These are phyloP conservation scores for Orbilia ellipsospora DNA, from an alignment of 2,329 filamentous ascomycete species.

Conservation along the genomic window DNA sequence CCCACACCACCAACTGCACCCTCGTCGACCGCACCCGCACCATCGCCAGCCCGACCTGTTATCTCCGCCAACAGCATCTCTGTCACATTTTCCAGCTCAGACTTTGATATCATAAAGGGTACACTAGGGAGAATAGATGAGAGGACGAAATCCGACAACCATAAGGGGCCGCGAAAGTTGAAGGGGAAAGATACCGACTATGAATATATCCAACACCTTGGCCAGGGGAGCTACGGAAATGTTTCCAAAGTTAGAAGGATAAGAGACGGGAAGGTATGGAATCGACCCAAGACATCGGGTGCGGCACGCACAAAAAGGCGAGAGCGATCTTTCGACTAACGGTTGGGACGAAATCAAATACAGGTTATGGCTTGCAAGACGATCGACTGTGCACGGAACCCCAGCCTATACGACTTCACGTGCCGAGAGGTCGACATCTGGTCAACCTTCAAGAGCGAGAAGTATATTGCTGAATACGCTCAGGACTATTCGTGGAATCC, in stretches of 20 bases:
- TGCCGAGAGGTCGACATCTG: conserved; percentile 52
- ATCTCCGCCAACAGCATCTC: conserved; percentile 53
- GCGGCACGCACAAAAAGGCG: background rate
- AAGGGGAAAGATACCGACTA: conserved; percentile 53
- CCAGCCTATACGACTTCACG: conserved; percentile 51
- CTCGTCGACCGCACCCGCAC: conserved; percentile 13
- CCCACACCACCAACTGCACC: conserved; percentile 19
- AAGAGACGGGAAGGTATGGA: conserved; percentile 45
- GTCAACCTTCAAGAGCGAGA: conserved; percentile 53
- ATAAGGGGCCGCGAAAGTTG: conserved; percentile 41
- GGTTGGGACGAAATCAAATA: background rate
- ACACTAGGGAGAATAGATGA: conserved; percentile 54
- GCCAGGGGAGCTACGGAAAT: conserved; percentile 54
- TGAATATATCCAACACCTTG: conserved; percentile 53
- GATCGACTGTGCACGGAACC: conserved; percentile 53
- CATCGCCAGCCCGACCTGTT: conserved; percentile 35
- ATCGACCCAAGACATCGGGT: conserved; percentile 17
- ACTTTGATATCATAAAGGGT: conserved; percentile 52
- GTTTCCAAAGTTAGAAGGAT: conserved; percentile 49
- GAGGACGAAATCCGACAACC: conserved; percentile 17
- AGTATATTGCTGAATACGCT: conserved; percentile 50
- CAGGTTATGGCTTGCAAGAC: conserved; percentile 55
- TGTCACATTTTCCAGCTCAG: conserved; percentile 45
- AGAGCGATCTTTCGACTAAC: conserved; percentile 25
- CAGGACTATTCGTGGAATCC: conserved; percentile 54